These are phyloP conservation scores for Arthrobotrys entomopaga DNA, from an alignment of 2,329 filamentous ascomycete genomes.

Conservation along the genomic window DNA sequence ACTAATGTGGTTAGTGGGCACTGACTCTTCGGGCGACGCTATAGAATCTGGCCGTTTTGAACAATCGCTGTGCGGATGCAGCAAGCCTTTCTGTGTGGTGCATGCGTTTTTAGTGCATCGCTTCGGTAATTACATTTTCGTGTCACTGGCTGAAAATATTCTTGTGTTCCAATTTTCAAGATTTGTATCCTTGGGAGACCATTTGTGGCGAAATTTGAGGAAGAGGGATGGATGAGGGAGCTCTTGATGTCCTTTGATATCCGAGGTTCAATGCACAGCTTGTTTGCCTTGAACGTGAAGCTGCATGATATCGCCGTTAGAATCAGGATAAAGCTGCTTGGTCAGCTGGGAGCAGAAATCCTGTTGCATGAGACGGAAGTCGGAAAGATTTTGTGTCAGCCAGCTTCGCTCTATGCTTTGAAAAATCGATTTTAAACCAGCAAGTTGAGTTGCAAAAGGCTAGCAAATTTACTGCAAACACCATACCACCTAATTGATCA, in stretches of 20 bases:
- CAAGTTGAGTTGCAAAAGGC: constrained; percentile 1
- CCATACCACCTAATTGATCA: too few species aligned
- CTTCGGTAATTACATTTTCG: constrained; percentile 10
- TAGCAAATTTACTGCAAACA: too few species aligned
- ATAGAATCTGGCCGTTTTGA: constrained; percentile 52
- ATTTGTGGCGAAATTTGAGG: not conserved
- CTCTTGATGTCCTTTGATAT: too few species aligned
- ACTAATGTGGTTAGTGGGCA: constrained; percentile 27
- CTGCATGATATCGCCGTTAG: too few species aligned
- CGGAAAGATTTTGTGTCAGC: constrained; percentile 20
- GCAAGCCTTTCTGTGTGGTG: constrained; percentile 36
- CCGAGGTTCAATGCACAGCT: too few species aligned
- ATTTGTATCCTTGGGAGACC: constrained; percentile 1
- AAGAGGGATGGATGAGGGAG: not conserved
- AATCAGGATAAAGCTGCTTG: too few species aligned
- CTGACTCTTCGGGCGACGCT: constrained; percentile 25
- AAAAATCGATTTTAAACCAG: constrained; percentile 24
- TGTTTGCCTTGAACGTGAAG: too few species aligned
- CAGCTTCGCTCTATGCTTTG: constrained; percentile 10
- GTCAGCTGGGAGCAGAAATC: too few species aligned
- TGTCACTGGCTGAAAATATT: constrained; percentile 17
- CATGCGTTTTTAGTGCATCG: constrained; percentile 11
- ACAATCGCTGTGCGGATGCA: constrained; percentile 36
- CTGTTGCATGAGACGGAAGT: constrained; percentile 1
- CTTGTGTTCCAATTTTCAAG: constrained; percentile 10